Evolutionary conservation across 106 monocot species (phyloP).

Genomic region (Cymbidium sinense): DNA sequence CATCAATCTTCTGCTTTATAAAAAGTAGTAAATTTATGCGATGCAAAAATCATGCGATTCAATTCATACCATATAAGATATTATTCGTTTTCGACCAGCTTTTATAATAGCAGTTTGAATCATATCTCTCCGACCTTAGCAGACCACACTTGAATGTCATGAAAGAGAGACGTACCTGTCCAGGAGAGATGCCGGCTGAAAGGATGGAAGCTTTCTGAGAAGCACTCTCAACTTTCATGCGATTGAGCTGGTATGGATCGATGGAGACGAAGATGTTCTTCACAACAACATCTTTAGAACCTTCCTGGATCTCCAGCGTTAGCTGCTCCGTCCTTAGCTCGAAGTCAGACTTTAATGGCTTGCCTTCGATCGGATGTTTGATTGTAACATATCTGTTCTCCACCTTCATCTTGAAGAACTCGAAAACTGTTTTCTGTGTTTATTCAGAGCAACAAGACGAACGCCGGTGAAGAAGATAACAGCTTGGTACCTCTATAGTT

Average conservation of each 20-base stretch:
- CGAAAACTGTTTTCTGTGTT: too few species aligned
- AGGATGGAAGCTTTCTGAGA: constrained; percentile 7
- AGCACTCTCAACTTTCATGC: constrained; percentile 31
- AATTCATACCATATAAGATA: too few species aligned
- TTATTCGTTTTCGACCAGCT: too few species aligned
- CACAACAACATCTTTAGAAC: constrained; percentile 25
- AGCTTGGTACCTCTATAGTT: too few species aligned
- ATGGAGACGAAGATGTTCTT: constrained; percentile 34
- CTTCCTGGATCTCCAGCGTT: not conserved
- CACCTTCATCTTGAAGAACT: constrained; percentile 22
- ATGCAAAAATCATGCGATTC: too few species aligned
- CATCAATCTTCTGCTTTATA: too few species aligned
- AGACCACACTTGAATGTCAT: too few species aligned
- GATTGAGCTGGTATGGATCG: constrained; percentile 41
- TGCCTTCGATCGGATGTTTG: constrained; percentile 8
- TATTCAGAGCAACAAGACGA: too few species aligned
- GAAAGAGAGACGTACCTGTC: constrained; percentile 12
- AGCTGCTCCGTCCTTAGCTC: constrained; percentile 15
- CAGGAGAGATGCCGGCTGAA: not conserved
- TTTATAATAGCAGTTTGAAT: too few species aligned
- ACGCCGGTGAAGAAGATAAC: too few species aligned
- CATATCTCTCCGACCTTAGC: too few species aligned
- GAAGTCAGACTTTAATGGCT: constrained; percentile 16
- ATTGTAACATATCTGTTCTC: constrained; percentile 23
- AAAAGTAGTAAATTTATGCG: too few species aligned